Percentiles rank a stretch among this genome's conserved stretches.
Evolutionary conservation across 2,329 filamentous ascomycete genomes (phyloP).

Genomic region (Cytospora paraplurivora): DNA sequence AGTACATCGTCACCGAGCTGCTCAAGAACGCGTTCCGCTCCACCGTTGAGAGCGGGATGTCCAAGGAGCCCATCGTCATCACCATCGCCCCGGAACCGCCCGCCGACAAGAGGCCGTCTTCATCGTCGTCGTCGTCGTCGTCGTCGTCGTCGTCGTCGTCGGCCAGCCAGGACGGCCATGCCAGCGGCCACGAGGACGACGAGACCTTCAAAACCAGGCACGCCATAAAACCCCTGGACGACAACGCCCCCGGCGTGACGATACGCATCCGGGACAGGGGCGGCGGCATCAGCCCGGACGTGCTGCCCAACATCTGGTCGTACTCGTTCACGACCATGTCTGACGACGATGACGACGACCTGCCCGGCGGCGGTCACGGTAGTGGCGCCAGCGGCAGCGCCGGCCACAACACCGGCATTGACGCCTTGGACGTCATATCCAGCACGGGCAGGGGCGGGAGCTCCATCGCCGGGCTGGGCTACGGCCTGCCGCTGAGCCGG

Average conservation of each 20-base stretch:
- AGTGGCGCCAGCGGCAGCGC: slow-evolving; percentile 56
- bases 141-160: too few relatives aligned
- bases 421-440: slow-evolving; percentile 76
- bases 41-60: slow-evolving; percentile 80
- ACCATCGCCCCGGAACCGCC: slow-evolving; percentile 78
- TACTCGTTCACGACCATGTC: slow-evolving; percentile 97
- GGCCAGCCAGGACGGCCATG: slow-evolving; percentile 12
- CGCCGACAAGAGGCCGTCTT: slow-evolving; percentile 29
- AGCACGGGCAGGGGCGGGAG: slow-evolving; percentile 70
- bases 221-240: slow-evolving; percentile 59
- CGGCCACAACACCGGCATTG: slow-evolving; percentile 51
- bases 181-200: slow-evolving; percentile 38
- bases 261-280: slow-evolving; percentile 96
- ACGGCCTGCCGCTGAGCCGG: slow-evolving; percentile 84
- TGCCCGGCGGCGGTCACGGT: slow-evolving; percentile 42
- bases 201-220: slow-evolving; percentile 46
- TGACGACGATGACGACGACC: slow-evolving; percentile 61
- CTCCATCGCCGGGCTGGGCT: slow-evolving; percentile 90
- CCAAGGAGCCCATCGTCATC: slow-evolving; percentile 81
- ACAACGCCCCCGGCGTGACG: slow-evolving; percentile 80
- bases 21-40: slow-evolving; percentile 97
- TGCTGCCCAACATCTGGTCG: slow-evolving; percentile 87
- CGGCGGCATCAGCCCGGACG: slow-evolving; percentile 84
- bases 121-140: too few relatives aligned
- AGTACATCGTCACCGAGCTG: slow-evolving; percentile 96